Evolutionary conservation across 495 filamentous ascomycete genomes (phyloP).

Genomic region (Aspergillus sclerotioniger): DNA sequence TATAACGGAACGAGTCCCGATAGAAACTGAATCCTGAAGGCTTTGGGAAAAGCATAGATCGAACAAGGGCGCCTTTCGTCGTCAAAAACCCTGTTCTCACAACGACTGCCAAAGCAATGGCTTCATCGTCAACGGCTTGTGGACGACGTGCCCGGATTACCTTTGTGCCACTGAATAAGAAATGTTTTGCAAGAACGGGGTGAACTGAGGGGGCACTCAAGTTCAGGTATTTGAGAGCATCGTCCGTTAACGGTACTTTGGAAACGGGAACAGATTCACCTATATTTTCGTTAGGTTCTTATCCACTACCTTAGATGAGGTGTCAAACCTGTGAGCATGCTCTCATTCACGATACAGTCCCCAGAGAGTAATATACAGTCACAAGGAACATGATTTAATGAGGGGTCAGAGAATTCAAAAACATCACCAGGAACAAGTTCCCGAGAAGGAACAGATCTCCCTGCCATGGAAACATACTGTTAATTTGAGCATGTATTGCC

Average conservation of each 20-base stretch:
- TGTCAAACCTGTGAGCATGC: slow-evolving; percentile 85
- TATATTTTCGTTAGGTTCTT: slow-evolving; percentile 30
- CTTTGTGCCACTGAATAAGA: slow-evolving; percentile 93
- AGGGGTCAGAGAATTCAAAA: slow-evolving; percentile 95
- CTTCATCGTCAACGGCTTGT: slow-evolving; percentile 82
- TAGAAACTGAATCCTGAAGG: slow-evolving; percentile 99
- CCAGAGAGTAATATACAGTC: slow-evolving; percentile 90
- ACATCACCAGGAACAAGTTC: slow-evolving; percentile 96
- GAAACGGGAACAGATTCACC: slow-evolving; percentile 97
- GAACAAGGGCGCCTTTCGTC: slow-evolving; percentile 92
- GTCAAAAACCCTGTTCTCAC: slow-evolving; percentile 95
- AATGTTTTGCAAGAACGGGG: slow-evolving; percentile 77
- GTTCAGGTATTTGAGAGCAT: slow-evolving; percentile 70
- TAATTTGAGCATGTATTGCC: neutral
- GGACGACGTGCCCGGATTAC: slow-evolving; percentile 87
- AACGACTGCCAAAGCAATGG: slow-evolving; percentile 86
- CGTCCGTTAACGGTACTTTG: slow-evolving; percentile 82
- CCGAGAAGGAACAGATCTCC: slow-evolving; percentile 79
- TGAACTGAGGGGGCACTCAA: slow-evolving; percentile 74
- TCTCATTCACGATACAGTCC: slow-evolving; percentile 98
- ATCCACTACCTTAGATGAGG: neutral
- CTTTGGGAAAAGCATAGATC: slow-evolving; percentile 98
- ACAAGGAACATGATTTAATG: slow-evolving; percentile 87
- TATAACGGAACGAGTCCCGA: slow-evolving; percentile 94
- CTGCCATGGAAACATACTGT: slow-evolving; percentile 37